Evolutionary conservation across 768 basidiomycete species (phyloP).

Genomic region (Asterophora lycoperdoides): DNA sequence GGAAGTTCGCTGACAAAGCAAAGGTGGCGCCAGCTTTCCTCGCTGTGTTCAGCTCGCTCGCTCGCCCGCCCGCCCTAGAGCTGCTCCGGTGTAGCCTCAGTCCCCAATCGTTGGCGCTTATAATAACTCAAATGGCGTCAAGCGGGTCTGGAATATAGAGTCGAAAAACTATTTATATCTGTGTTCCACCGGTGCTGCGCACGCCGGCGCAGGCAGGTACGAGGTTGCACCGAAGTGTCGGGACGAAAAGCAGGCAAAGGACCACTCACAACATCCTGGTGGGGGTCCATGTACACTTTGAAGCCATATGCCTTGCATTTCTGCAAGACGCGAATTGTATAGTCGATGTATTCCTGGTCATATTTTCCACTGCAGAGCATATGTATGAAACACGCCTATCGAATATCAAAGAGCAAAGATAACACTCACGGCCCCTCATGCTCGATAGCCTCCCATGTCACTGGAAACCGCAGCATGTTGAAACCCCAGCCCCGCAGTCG

Average conservation of each 20-base stretch:
- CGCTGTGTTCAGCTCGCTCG: too few relatives aligned
- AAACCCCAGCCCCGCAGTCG: constrained; percentile 94
- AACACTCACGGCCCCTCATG: constrained; percentile 88
- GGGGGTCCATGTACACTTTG: constrained; percentile 89
- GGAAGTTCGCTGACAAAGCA: too few relatives aligned
- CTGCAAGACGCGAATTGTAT: constrained; percentile 78
- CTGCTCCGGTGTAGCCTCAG: too few relatives aligned
- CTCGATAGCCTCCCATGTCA: constrained; percentile 96
- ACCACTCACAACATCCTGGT: constrained; percentile 84
- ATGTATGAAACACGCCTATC: constrained; percentile 5
- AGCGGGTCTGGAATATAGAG: too few relatives aligned
- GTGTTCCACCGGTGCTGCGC: too few relatives aligned
- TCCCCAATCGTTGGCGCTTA: too few relatives aligned
- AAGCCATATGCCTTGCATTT: constrained; percentile 94
- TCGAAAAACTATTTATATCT: too few relatives aligned
- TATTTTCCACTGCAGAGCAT: constrained; percentile 64
- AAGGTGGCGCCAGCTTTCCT: too few relatives aligned
- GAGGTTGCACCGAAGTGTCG: too few relatives aligned
- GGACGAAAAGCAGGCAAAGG: background rate
- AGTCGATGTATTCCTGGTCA: constrained; percentile 90
- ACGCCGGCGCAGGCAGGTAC: too few relatives aligned
- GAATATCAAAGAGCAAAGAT: constrained; percentile 5
- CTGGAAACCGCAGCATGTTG: constrained; percentile 75
- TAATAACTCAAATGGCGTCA: too few relatives aligned
- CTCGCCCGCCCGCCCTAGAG: too few relatives aligned